phyloP scores from a whole-genome alignment of 2,329 filamentous ascomycete species.

The Verticillium albo-atrum region DNA sequence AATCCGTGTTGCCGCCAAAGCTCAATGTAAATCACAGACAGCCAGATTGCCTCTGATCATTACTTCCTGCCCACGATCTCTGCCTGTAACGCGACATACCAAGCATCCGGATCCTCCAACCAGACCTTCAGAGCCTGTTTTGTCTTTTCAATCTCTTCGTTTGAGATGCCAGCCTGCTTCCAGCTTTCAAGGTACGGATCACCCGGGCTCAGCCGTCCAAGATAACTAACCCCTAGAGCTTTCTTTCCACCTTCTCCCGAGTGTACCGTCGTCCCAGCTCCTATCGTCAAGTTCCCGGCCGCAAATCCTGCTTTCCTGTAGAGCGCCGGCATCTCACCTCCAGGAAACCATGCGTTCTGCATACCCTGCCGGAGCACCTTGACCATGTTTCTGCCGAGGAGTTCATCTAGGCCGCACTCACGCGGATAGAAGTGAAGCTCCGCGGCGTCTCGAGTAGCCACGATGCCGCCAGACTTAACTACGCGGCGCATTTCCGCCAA shows the following conservation, averaged over 20 bases:
- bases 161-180: background rate
- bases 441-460: slow-evolving; percentile 27
- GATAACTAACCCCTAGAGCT: background rate
- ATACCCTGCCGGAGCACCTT: slow-evolving; percentile 8
- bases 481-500: slow-evolving; percentile 37
- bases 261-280: slow-evolving; percentile 1
- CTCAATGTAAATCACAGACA: no score
- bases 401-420: slow-evolving; percentile 19
- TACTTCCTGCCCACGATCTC: slow-evolving; percentile 14
- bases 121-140: background rate
- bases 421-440: slow-evolving; percentile 26
- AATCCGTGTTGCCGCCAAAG: no score
- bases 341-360: slow-evolving; percentile 6
- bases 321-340: slow-evolving; percentile 22
- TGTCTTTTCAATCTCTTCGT: background rate
- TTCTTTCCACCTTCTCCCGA: background rate
- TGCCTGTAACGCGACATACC: background rate
- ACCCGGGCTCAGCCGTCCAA: background rate
- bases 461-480: slow-evolving; percentile 34
- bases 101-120: background rate
- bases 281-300: slow-evolving; percentile 19
- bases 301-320: slow-evolving; percentile 25
- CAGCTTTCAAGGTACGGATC: background rate
- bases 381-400: slow-evolving; percentile 20
- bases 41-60: no score